Percentiles rank a stretch among this genome's conserved stretches.
Evolutionary conservation across 2,329 filamentous ascomycete genomes (phyloP).

Genomic region (Paraphaeosphaeria minitans): DNA sequence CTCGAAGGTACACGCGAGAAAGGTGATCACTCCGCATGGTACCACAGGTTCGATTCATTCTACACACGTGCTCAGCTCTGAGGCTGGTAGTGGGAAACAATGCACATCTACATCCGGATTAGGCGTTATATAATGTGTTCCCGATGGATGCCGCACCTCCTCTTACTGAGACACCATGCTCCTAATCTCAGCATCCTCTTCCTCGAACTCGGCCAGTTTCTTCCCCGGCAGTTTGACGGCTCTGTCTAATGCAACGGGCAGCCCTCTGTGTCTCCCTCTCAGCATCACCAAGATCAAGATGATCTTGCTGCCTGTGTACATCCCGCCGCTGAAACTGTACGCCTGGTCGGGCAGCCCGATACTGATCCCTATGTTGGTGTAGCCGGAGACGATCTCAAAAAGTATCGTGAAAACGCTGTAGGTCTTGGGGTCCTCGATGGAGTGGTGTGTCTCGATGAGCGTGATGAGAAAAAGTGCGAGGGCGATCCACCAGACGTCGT

Average conservation of each 20-base stretch:
- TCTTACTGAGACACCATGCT: conserved; percentile 18
- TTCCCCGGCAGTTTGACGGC: conserved; percentile 27
- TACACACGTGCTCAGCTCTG: too few relatives aligned
- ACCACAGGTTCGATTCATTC: too few relatives aligned
- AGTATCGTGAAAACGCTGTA: conserved; percentile 30
- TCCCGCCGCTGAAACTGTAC: conserved; percentile 28
- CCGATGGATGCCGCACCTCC: background rate
- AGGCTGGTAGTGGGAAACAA: too few relatives aligned
- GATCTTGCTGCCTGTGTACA: conserved; percentile 29
- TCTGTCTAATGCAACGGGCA: conserved; percentile 29
- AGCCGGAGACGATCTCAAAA: conserved; percentile 29
- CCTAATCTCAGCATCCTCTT: conserved; percentile 28
- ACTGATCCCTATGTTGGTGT: conserved; percentile 29
- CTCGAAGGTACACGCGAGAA: too few relatives aligned
- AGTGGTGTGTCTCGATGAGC: conserved; percentile 29
- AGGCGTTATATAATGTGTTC: too few relatives aligned
- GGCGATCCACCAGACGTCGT: conserved; percentile 32
- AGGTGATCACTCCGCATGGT: too few relatives aligned
- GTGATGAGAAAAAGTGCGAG: conserved; percentile 30
- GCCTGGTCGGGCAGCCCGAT: conserved; percentile 27
- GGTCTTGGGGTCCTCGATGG: conserved; percentile 24
- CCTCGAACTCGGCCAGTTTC: conserved; percentile 24
- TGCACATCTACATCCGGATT: too few relatives aligned
- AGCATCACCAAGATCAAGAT: conserved; percentile 28
- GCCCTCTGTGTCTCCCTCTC: conserved; percentile 25